Conservation (phyloP, 495 filamentous ascomycete species). For the Ascodesmis nigricans region DNA sequence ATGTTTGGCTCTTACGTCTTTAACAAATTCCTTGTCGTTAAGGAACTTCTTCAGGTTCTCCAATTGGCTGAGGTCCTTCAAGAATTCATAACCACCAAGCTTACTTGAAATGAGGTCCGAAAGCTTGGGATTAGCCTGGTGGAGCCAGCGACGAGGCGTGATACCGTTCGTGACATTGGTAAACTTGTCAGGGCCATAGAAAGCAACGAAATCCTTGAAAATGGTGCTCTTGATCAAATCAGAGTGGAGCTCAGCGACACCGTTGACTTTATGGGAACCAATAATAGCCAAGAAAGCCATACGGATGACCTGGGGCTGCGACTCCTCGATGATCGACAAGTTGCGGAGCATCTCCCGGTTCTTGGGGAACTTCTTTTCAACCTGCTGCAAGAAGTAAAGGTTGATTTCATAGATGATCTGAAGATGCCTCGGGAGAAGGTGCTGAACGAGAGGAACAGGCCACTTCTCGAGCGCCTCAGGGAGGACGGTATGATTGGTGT, state of each 20-base stretch:
- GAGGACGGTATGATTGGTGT: slow-evolving; percentile 95
- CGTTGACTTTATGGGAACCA: slow-evolving; percentile 97
- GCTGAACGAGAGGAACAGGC: slow-evolving; percentile 81
- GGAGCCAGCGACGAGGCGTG: slow-evolving; percentile 84
- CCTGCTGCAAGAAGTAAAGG: slow-evolving; percentile 67
- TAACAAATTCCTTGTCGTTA: slow-evolving; percentile 71
- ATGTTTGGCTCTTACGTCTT: slow-evolving; percentile 75
- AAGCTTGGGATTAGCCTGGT: slow-evolving; percentile 86
- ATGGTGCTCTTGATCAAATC: slow-evolving; percentile 96
- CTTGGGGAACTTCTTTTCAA: slow-evolving; percentile 75
- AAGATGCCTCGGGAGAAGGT: slow-evolving; percentile 80
- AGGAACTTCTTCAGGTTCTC: slow-evolving; percentile 60
- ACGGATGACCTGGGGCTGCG: slow-evolving; percentile 89
- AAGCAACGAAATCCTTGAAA: slow-evolving; percentile 90
- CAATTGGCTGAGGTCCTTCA: slow-evolving; percentile 69
- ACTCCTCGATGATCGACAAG: slow-evolving; percentile 93
- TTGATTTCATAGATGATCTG: slow-evolving; percentile 99
- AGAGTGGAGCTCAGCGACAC: slow-evolving; percentile 90
- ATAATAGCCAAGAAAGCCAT: slow-evolving; percentile 93
- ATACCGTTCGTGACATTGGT: slow-evolving; percentile 97
- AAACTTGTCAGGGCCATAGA: slow-evolving; percentile 92
- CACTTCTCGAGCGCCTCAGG: slow-evolving; percentile 96
- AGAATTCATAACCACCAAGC: slow-evolving; percentile 54
- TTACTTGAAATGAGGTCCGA: slow-evolving; percentile 85
- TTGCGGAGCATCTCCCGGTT: slow-evolving; percentile 63